Evolutionary conservation across 495 filamentous ascomycete genomes (phyloP).

Genomic region (Xanthoparmelia taractica): DNA sequence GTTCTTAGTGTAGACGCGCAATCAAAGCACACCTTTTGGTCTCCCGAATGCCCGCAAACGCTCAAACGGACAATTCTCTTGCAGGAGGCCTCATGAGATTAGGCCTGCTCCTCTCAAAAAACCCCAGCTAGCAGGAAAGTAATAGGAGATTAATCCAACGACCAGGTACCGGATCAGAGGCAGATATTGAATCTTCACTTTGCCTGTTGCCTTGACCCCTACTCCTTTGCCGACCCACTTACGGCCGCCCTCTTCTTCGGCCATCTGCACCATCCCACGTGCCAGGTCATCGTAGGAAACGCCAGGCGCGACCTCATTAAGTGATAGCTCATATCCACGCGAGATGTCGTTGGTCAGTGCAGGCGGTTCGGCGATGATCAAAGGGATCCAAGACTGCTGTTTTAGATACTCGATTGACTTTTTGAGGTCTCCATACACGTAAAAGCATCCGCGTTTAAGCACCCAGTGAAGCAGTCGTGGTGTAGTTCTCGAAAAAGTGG

Average conservation of each 20-base stretch:
- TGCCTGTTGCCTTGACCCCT: slow-evolving; percentile 6
- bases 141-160: neutral
- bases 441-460: slow-evolving; percentile 4
- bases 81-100: neutral
- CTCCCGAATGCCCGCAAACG: neutral
- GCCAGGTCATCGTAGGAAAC: slow-evolving; percentile 13
- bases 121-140: neutral
- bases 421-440: slow-evolving; percentile 3
- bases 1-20: no score
- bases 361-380: slow-evolving; percentile 9
- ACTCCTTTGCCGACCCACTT: slow-evolving; percentile 14
- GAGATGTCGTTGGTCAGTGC: slow-evolving; percentile 3
- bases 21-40: no score
- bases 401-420: slow-evolving; percentile 5
- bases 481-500: neutral
- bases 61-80: no score
- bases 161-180: slow-evolving; percentile 3
- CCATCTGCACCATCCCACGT: slow-evolving; percentile 13
- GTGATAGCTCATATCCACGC: slow-evolving; percentile 7
- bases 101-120: neutral
- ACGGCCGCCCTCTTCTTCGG: slow-evolving; percentile 8
- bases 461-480: slow-evolving; percentile 9
- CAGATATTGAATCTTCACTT: neutral
- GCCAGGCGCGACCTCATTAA: neutral
- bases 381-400: slow-evolving; percentile 5